Conservation (phyloP, 2,329 filamentous ascomycete genomes). For the Byssoonygena ceratinophila region DNA sequence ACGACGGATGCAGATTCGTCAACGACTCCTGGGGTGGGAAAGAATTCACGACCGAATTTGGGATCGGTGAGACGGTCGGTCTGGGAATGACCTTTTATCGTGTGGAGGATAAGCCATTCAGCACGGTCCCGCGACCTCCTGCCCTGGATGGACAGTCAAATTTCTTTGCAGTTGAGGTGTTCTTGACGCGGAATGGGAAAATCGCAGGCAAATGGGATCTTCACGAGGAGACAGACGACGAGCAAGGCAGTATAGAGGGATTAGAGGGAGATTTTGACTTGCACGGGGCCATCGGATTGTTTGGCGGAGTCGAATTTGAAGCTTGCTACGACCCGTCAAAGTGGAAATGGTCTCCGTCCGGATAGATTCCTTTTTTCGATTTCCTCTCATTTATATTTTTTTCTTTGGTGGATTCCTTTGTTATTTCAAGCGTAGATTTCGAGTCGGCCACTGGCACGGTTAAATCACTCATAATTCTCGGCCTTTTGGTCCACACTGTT, state of each 20-base stretch:
- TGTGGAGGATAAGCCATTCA: constrained; percentile 29
- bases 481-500: too few species aligned
- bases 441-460: too few species aligned
- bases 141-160: constrained; percentile 2
- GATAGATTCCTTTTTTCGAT: background rate
- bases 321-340: constrained; percentile 41
- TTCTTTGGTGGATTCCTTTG: background rate
- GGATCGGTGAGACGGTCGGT: constrained; percentile 46
- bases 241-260: constrained; percentile 51
- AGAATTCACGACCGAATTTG: constrained; percentile 47
- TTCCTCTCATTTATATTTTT: background rate
- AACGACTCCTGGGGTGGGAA: constrained; percentile 51
- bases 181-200: constrained; percentile 50
- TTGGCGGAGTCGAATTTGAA: constrained; percentile 53
- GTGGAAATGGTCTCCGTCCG: constrained; percentile 37
- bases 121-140: constrained; percentile 14
- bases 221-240: constrained; percentile 48
- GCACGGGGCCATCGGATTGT: constrained; percentile 50
- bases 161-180: constrained; percentile 41
- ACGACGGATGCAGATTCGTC: constrained; percentile 53
- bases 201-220: constrained; percentile 47
- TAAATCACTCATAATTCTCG: too few species aligned
- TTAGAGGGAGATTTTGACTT: constrained; percentile 58
- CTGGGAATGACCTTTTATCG: constrained; percentile 47
- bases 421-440: too few species aligned